Base-by-base conservation (phyloP, 306 rosid genomes). In the Alnus glutinosa region DNA sequence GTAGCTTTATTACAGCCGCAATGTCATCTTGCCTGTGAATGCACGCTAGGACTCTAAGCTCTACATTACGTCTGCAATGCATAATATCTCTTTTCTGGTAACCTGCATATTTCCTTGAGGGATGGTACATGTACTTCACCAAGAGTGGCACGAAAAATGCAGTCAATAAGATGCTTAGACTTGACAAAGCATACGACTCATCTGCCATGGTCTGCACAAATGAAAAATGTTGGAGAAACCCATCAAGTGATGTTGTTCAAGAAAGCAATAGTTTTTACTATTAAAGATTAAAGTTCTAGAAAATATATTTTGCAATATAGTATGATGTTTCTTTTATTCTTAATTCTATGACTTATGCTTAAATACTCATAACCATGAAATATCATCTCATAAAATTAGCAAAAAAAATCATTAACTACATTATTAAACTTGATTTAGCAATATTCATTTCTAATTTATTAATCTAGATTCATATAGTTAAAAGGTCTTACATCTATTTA, bases 41-140 rank as follows among this genome's bases (percentile, higher is more conserved):
- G 76, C 89, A 79, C 0, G 55, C 70, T 1, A 85, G 55, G 9
- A 90, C 59, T 32, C 82, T 83, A 11, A 88, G 82, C 13, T 86
- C 87, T 0, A 83, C 42, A 64, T 69, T 28, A 0, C 71, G 64
- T 55, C 55, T 86, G 81, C 77, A 63, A 62, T 59, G 51, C 77
- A 59, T 74, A 0, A 90, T 82, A 78, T 90, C 84, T 50, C 92
- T 83, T 39, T 79, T 85, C 4, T 81, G 83, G 72, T 88, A 90
- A 18, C 84, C 85, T 3, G 80, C 89, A 1, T 79, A 90, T 83
- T 83, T 89, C 71, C 82, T 92, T 51, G 92, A 34, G 30, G 92
- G 90, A 9, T 90, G 90, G 39, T 89, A 88, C 18, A 89, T 14
- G 23, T 5, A 18, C 44, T 81, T 89, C 79, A 90, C 89, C 0